Evolutionary conservation across 2,329 filamentous ascomycete species (phyloP).

Genomic region (Thermothelomyces thermophilus): DNA sequence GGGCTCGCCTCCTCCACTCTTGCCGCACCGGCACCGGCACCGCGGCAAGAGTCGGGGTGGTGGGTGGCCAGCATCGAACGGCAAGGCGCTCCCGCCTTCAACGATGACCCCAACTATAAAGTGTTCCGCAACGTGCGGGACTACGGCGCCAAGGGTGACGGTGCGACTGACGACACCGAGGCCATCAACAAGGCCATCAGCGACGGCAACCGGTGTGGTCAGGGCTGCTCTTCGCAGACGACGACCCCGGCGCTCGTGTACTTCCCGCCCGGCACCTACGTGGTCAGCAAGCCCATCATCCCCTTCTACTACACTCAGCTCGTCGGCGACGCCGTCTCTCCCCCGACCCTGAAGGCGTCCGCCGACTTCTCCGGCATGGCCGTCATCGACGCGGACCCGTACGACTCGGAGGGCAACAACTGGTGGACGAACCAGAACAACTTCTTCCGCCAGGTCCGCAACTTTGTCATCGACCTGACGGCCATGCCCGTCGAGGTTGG

Average conservation of each 20-base stretch:
- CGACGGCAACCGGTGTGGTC: constrained; percentile 71
- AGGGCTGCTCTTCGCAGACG: constrained; percentile 76
- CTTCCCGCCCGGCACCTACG: constrained; percentile 82
- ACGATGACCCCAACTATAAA: constrained; percentile 51
- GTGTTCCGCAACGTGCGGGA: constrained; percentile 73
- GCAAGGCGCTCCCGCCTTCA: constrained; percentile 61
- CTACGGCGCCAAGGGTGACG: constrained; percentile 64
- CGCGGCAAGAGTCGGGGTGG: constrained; percentile 43
- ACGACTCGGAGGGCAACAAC: constrained; percentile 60
- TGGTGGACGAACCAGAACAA: constrained; percentile 79
- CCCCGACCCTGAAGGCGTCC: constrained; percentile 70
- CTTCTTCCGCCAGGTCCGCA: constrained; percentile 77
- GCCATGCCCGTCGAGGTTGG: constrained; percentile 53
- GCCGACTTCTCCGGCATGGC: constrained; percentile 75
- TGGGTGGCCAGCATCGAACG: constrained; percentile 67
- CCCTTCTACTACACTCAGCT: constrained; percentile 93
- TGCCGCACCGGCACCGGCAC: constrained; percentile 31
- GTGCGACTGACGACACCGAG: constrained; percentile 70
- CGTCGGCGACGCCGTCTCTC: constrained; percentile 66
- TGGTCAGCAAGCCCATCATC: constrained; percentile 70
- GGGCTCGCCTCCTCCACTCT: constrained; percentile 34
- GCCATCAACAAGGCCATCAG: constrained; percentile 82
- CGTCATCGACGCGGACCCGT: constrained; percentile 83
- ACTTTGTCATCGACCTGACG: constrained; percentile 73
- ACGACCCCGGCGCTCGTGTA: constrained; percentile 81